Evolutionary conservation across 2,329 filamentous ascomycete species (phyloP).

Genomic region (Botrytis medusae): DNA sequence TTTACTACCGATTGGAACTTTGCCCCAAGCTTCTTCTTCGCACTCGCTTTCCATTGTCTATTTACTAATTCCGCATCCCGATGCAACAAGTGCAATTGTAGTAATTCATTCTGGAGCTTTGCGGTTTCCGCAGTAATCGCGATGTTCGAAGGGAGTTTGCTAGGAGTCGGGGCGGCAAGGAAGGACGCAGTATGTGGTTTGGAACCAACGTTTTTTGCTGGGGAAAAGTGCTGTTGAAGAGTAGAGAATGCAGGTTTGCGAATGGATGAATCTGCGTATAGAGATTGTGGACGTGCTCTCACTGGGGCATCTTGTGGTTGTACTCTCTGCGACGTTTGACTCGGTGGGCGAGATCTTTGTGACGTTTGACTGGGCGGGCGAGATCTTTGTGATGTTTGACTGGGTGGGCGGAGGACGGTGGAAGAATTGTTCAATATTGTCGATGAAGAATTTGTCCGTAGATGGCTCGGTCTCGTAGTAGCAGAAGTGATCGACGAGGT

Average conservation of each 20-base stretch:
- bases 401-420: slow-evolving; percentile 28
- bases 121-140: slow-evolving; percentile 58
- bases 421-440: slow-evolving; percentile 28
- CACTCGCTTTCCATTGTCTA: slow-evolving; percentile 56
- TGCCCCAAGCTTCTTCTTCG: slow-evolving; percentile 48
- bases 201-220: slow-evolving; percentile 58
- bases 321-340: slow-evolving; percentile 20
- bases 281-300: slow-evolving; percentile 20
- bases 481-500: slow-evolving; percentile 28
- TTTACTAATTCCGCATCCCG: slow-evolving; percentile 49
- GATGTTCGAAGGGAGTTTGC: slow-evolving; percentile 60
- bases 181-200: slow-evolving; percentile 61
- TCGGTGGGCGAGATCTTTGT: slow-evolving; percentile 20
- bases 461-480: slow-evolving; percentile 27
- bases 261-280: slow-evolving; percentile 27
- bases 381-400: slow-evolving; percentile 19
- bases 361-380: slow-evolving; percentile 24
- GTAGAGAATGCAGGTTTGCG: slow-evolving; percentile 51
- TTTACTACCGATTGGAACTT: slow-evolving; percentile 45
- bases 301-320: slow-evolving; percentile 13
- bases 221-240: slow-evolving; percentile 67
- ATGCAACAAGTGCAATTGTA: slow-evolving; percentile 66
- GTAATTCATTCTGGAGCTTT: slow-evolving; percentile 61
- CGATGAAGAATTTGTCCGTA: slow-evolving; percentile 36
- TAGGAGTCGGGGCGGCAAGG: slow-evolving; percentile 60